Evolutionary conservation across 2,329 filamentous ascomycete genomes (phyloP).

Genomic region (Lomentospora prolificans): DNA sequence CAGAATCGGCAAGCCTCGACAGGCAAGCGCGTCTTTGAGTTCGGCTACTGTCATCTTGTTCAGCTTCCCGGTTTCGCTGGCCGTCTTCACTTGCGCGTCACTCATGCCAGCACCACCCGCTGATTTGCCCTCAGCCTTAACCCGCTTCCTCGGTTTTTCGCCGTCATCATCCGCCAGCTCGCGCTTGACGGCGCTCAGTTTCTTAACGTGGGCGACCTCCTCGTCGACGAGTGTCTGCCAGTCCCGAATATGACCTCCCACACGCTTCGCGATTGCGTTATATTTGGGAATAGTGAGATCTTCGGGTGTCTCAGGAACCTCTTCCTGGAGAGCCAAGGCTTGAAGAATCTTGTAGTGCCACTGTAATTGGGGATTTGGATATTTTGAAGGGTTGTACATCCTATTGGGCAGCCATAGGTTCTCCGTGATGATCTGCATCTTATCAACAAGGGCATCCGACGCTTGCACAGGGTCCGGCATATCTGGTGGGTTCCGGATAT

Average conservation of each 20-base stretch:
- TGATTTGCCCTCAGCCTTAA: conserved; percentile 22
- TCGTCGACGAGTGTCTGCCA: conserved; percentile 63
- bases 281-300: conserved; percentile 81
- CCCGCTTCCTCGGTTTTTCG: conserved; percentile 35
- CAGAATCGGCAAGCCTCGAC: conserved; percentile 35
- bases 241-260: conserved; percentile 66
- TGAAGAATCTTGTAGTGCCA: conserved; percentile 97
- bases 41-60: conserved; percentile 45
- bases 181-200: conserved; percentile 38
- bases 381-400: conserved; percentile 73
- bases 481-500: conserved; percentile 67
- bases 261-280: conserved; percentile 81
- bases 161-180: conserved; percentile 34
- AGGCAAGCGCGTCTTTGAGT: conserved; percentile 37
- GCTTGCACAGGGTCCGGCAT: conserved; percentile 40
- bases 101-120: conserved; percentile 26
- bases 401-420: conserved; percentile 83
- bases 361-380: conserved; percentile 85
- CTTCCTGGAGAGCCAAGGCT: conserved; percentile 82
- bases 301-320: conserved; percentile 61
- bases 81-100: conserved; percentile 35
- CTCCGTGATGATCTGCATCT: conserved; percentile 74
- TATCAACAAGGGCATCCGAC: conserved; percentile 64
- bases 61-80: conserved; percentile 34
- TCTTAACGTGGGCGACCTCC: conserved; percentile 30